Evolutionary conservation across 148 eudicot species (phyloP), one percentile per base, ranked within the genome.

Genomic region (Chenopodium berlandieri): DNA sequence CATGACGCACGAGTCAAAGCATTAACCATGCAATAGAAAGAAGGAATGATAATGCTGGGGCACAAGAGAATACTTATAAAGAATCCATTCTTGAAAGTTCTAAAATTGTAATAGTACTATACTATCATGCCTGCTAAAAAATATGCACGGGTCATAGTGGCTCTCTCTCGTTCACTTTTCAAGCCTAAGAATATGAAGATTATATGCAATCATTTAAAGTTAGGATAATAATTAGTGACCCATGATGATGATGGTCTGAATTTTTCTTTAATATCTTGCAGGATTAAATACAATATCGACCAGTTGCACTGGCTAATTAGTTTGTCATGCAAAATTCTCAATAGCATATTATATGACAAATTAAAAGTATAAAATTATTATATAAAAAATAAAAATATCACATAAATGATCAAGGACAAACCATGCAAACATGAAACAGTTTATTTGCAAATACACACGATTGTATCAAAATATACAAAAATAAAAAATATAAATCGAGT

Each of bases 91-190:
- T 1, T 7, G 19, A 71, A 71, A 47, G 58, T 47, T 44, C 19
- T 56, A 17, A 56, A 56, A 17, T 17, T 17, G 22, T 73, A 73
- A 46, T 73, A 25, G 56, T 63, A 65, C 56, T 73, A 46, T 23
- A 13, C 52, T n/a, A 77, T 60, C 58, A 63, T 63, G 34, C 56
- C 22, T 77, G 58, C 37, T 40, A n/a, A 20, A 60, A 40, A n/a
- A 44, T 40, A n/a, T 78, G 80, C 72, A 78, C 80, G 80, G 80
- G 58, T 77, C 25, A 19, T 62, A 77, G 70, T 63, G 66, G 44
- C 44, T 40, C 44, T 40, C 44, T 40, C 44, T 31, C 19, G 16
- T 23, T 54, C 67, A 64, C 71, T 63, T 77, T 63, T 37, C 56
- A 65, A 78, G 46, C 71, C 72, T 40, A 37, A 14, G n/a, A 77